Conservation (phyloP, 768 basidiomycete species). For the Gloeostereum incarnatum region DNA sequence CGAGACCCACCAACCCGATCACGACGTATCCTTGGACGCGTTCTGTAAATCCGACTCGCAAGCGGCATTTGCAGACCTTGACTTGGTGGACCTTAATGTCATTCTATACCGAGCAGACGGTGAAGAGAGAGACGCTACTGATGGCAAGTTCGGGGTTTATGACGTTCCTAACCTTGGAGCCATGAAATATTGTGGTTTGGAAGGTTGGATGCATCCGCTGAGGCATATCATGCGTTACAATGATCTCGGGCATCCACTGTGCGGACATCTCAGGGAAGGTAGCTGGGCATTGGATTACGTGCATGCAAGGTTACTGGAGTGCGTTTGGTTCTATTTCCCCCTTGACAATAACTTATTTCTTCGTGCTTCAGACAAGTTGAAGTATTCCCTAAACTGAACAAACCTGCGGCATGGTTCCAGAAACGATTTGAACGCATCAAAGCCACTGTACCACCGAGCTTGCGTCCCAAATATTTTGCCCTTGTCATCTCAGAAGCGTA, state of each 20-base stretch:
- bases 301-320: slow-evolving; percentile 59
- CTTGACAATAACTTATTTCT: slow-evolving; percentile 6
- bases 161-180: slow-evolving; percentile 66
- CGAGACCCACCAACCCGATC: slow-evolving; percentile 70
- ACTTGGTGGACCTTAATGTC: slow-evolving; percentile 84
- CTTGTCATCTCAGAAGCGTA: slow-evolving; percentile 86
- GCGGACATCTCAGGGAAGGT: slow-evolving; percentile 79
- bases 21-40: slow-evolving; percentile 60
- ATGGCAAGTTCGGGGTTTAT: slow-evolving; percentile 69
- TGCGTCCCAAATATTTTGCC: slow-evolving; percentile 95
- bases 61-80: slow-evolving; percentile 62
- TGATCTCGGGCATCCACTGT: slow-evolving; percentile 89
- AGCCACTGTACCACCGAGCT: slow-evolving; percentile 64
- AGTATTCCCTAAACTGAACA: slow-evolving; percentile 55
- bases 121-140: neutral
- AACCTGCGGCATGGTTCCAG: slow-evolving; percentile 77
- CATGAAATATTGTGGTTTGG: slow-evolving; percentile 86
- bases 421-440: slow-evolving; percentile 83
- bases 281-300: slow-evolving; percentile 92
- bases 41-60: slow-evolving; percentile 67
- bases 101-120: slow-evolving; percentile 44
- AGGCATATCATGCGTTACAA: slow-evolving; percentile 80
- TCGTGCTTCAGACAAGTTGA: slow-evolving; percentile 40
- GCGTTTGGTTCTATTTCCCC: slow-evolving; percentile 20
- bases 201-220: slow-evolving; percentile 94